Base-by-base conservation (phyloP, 257 asterid genomes). In the Eucommia ulmoides region DNA sequence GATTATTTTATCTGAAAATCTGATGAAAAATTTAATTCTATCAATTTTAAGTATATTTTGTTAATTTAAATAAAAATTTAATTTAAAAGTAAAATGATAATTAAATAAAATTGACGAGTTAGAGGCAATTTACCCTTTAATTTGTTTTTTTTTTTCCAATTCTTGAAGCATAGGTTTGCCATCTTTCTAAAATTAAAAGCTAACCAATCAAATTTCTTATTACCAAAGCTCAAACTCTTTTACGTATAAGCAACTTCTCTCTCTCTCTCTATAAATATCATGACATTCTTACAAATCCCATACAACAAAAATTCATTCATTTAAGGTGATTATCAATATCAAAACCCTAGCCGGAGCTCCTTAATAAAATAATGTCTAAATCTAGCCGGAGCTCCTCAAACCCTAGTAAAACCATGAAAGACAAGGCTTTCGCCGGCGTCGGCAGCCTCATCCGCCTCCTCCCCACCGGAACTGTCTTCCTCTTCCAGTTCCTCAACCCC, bases 401-500 rank as follows among this genome's bases (percentile, higher is more conserved):
- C 17, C 16, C 47, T 42, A 22, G 20, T 52, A 23, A 20, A 60
- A 68, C 56, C 71, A n/a, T 58, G 20, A 45, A 55, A 3, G 69
- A 50, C 11, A 45, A 68, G 33, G 65, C 95, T 22, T 64, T 84
- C 25, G 44, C 63, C 15, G 83, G 84, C 23, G 1, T 84, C 8
- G 92, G 83, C 17, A 79, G 68, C 82, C 84, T 84, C 52, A 65
- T 84, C 56, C 66, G 54, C 58, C 82, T 82, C 50, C 95, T 79
- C 62, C 94, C 86, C 0, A 78, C 91, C 2, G 97, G 86, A 23
- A 73, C 84, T 1, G 78, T 82, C 42, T 80, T 79, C 69, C 23
- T 61, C 4, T 77, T 67, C 74, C 92, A 81, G 18, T 77, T 88
- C 77, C 82, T 79, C 66, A 84, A 71, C 76, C 97, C 97, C 14